Conservation (phyloP, 768 basidiomycete species). For the Termitomyces sp. region DNA sequence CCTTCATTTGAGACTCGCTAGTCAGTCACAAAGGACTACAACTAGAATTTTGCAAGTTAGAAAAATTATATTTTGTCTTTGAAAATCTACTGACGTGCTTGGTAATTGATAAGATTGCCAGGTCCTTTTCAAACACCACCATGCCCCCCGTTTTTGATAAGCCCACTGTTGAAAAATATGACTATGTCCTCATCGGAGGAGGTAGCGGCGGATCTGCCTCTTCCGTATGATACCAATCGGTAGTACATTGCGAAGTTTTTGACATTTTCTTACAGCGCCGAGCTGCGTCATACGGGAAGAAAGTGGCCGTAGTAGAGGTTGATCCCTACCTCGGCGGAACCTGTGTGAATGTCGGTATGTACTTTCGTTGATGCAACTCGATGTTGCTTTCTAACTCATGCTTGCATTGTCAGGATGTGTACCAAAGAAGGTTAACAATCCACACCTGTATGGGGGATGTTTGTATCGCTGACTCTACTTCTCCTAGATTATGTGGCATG, state of each 20-base stretch:
- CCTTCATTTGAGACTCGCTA: slow-evolving; percentile 6
- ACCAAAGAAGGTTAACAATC: slow-evolving; percentile 73
- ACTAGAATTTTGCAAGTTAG: slow-evolving; percentile 16
- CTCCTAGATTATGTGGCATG: slow-evolving; percentile 94
- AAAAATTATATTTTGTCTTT: neutral
- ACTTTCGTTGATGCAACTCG: neutral
- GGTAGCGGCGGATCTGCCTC: slow-evolving; percentile 92
- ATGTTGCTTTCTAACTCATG: neutral
- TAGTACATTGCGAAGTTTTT: neutral
- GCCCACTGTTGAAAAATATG: slow-evolving; percentile 66
- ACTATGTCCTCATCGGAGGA: slow-evolving; percentile 87
- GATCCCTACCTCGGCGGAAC: slow-evolving; percentile 82
- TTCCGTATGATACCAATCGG: slow-evolving; percentile 49
- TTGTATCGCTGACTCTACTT: neutral
- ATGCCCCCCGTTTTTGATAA: slow-evolving; percentile 72
- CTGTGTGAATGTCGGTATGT: slow-evolving; percentile 95
- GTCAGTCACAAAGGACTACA: slow-evolving; percentile 12
- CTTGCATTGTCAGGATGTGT: slow-evolving; percentile 69
- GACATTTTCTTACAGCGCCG: slow-evolving; percentile 57
- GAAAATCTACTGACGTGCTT: slow-evolving; percentile 14
- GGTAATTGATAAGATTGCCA: slow-evolving; percentile 35
- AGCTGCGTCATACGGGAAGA: slow-evolving; percentile 88
- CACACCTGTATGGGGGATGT: neutral
- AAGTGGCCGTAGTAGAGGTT: slow-evolving; percentile 85
- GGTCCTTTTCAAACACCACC: slow-evolving; percentile 37